These are phyloP conservation scores for Syzygium syzygioides DNA, from an alignment of 441 rosid genomes.

Conservation along the genomic window DNA sequence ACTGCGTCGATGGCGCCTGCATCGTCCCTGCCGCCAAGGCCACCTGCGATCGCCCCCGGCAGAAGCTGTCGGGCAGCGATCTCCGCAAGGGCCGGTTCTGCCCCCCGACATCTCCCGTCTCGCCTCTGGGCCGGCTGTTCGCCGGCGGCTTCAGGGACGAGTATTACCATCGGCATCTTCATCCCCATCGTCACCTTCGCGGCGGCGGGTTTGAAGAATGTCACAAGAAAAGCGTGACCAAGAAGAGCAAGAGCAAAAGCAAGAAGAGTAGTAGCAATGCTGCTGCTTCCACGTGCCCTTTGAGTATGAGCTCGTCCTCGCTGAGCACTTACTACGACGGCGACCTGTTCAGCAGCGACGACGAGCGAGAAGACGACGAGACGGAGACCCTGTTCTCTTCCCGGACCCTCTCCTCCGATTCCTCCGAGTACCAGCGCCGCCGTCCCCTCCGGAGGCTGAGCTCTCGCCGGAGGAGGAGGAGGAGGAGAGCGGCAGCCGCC, in stretches of 20 bases:
- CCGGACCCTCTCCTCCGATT: neutral
- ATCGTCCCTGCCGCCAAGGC: slow-evolving; percentile 12
- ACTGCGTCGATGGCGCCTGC: slow-evolving; percentile 16
- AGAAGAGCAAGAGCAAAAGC: neutral
- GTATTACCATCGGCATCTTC: neutral
- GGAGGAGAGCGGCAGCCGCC: neutral
- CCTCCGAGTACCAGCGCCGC: neutral
- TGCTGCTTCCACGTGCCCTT: neutral
- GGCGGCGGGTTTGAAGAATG: neutral
- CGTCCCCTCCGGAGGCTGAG: neutral
- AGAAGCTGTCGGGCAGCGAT: neutral
- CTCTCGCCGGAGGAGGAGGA: neutral
- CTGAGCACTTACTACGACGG: neutral
- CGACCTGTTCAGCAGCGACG: neutral
- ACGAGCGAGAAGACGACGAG: neutral
- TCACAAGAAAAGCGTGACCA: neutral
- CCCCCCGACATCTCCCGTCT: neutral
- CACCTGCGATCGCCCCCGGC: neutral
- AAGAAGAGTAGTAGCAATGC: neutral
- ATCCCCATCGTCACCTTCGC: neutral
- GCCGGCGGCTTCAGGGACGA: neutral
- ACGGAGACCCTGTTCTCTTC: neutral
- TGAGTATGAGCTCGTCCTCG: neutral
- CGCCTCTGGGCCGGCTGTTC: neutral
- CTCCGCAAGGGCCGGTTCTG: neutral